Base-by-base conservation (phyloP, 2,329 filamentous ascomycete species). In the Raffaelea albimanens region DNA sequence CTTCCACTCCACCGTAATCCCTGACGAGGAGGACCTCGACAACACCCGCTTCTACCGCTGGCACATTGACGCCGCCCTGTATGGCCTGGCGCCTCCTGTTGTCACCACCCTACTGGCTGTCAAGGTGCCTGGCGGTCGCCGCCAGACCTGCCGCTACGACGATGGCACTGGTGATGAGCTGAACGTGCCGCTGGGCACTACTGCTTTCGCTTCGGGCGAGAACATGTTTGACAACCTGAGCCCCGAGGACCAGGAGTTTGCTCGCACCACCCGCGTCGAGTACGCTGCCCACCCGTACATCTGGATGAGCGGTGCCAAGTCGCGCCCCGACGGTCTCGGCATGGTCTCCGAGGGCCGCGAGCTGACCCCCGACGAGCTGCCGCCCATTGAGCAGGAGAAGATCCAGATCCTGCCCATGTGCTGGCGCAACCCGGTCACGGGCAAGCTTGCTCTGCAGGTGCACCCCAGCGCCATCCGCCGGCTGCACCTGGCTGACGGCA, bases 281-380 rank as follows among this genome's bases (percentile, higher is more conserved):
- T 90, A 90, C 59, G 84, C 85, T 0, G 73, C 85, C 3, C 85
- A 90, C 56, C 85, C 85, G 5, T 90, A 90, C 63, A 78, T 90
- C 52, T 91, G 85, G 85, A 90, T 90, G 83, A 80, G 74, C 49
- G 61, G 69, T 21, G 82, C 85, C 41, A 78, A 76, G 56, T 82
- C 83, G 36, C 77, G 76, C 16, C 69, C 82, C 7, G 78, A 80
- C 44, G 86, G 85, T 0, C 74, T 90, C 0, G 86, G 85, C n/a
- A 65, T 90, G 48, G 67, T 83, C 22, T 83, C 80, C 0, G 52
- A 55, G 48, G 55, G 56, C 46, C 50, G 45, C 36, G 85, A 90
- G 57, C 67, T 88, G 1, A 61, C 77, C 0, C 45, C 70, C 1
- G 64, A 65, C 3, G 72, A 83, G 4, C 70, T 90, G 0, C 85